Percentiles rank a stretch among this genome's conserved stretches.
Evolutionary conservation across 2,329 filamentous ascomycete genomes (phyloP).

Genomic region (Arthrobotrys conoides): DNA sequence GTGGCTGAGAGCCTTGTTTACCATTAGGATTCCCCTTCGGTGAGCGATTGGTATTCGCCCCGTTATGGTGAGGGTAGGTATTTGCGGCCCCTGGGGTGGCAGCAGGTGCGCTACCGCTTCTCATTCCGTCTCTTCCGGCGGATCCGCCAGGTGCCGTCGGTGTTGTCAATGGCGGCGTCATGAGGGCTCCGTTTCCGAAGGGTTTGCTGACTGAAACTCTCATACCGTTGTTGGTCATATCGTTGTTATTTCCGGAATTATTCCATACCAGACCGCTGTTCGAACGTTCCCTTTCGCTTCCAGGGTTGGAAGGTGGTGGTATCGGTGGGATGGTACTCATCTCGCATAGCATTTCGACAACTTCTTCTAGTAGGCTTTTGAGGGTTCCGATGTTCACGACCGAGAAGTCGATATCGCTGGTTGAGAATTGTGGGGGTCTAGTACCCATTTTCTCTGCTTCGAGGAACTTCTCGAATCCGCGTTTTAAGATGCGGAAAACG

Average conservation of each 20-base stretch:
- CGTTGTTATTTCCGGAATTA: constrained; percentile 18
- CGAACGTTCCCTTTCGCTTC: constrained; percentile 9
- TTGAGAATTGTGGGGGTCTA: constrained; percentile 46
- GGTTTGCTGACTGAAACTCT: constrained; percentile 47
- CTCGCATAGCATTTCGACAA: constrained; percentile 51
- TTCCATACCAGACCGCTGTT: constrained; percentile 34
- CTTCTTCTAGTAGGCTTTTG: constrained; percentile 53
- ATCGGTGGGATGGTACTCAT: constrained; percentile 39
- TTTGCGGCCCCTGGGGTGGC: constrained; percentile 36
- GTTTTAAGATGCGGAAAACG: constrained; percentile 55
- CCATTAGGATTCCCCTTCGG: constrained; percentile 37
- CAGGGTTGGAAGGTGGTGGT: not conserved
- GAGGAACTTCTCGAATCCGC: constrained; percentile 58
- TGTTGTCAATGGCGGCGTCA: constrained; percentile 55
- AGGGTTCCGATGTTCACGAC: constrained; percentile 56
- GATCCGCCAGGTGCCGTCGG: constrained; percentile 32
- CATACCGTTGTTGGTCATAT: constrained; percentile 44
- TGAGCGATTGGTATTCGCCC: constrained; percentile 24
- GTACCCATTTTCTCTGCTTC: constrained; percentile 60
- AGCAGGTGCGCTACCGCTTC: constrained; percentile 52
- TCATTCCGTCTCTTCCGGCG: constrained; percentile 31
- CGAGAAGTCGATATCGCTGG: constrained; percentile 55
- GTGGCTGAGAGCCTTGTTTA: constrained; percentile 26
- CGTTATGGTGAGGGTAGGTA: constrained; percentile 44
- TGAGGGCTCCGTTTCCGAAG: constrained; percentile 51